These are phyloP conservation scores for Acacia pycnantha DNA, from an alignment of 331 rosid species.

Conservation along the genomic window DNA sequence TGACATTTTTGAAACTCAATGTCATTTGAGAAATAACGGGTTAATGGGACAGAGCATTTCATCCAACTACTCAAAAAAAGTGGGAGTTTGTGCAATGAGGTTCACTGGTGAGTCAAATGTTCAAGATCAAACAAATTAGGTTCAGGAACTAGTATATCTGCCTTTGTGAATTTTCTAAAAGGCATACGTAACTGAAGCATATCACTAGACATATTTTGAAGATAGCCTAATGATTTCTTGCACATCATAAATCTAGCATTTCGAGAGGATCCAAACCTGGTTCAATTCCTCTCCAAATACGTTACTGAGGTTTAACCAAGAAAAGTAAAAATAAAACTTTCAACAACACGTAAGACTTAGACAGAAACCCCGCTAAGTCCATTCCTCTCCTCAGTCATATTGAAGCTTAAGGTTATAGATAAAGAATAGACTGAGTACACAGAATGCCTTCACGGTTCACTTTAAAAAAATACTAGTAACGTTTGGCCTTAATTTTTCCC, in stretches of 20 bases:
- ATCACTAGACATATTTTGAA: background rate
- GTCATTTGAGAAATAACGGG: constrained; percentile 3
- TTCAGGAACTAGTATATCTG: constrained; percentile 5
- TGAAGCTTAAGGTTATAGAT: background rate
- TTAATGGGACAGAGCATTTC: background rate
- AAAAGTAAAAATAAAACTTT: background rate
- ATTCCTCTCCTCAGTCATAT: background rate
- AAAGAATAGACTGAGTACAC: background rate
- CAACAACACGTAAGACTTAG: background rate
- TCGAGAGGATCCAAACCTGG: background rate
- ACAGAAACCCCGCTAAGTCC: background rate
- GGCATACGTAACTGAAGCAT: background rate
- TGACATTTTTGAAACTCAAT: background rate
- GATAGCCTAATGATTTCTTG: background rate
- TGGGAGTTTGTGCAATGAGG: background rate
- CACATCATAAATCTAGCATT: background rate
- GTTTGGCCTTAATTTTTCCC: background rate
- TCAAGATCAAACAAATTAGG: constrained; percentile 1
- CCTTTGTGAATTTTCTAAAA: background rate
- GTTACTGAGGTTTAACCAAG: background rate
- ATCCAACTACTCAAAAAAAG: constrained; percentile 2
- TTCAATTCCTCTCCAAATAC: background rate
- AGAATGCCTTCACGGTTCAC: background rate
- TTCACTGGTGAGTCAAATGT: constrained; percentile 19
- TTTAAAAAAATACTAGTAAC: background rate